Percentiles rank a stretch among this genome's conserved stretches.
phyloP scores from a whole-genome alignment of 208 protist genomes.

The Trypanosoma avium region DNA sequence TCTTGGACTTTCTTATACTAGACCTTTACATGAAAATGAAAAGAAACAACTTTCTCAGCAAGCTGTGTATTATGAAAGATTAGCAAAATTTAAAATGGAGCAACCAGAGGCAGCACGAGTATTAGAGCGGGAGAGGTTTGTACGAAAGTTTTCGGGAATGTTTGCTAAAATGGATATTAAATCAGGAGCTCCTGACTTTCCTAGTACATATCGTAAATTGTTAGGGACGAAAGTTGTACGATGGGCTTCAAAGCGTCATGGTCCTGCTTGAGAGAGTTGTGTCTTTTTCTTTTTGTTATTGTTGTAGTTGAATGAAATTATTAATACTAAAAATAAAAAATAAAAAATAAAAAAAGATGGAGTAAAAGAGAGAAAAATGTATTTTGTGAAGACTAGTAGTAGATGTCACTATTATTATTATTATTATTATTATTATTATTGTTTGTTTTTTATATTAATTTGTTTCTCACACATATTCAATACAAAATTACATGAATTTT shows the following conservation, averaged over 20 bases:
- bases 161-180: constrained; percentile 88
- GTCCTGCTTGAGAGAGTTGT: constrained; percentile 57
- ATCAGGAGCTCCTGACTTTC: constrained; percentile 82
- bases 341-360: no score
- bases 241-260: constrained; percentile 89
- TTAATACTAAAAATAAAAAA: no score
- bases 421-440: constrained; percentile 8
- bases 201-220: constrained; percentile 84
- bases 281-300: not conserved
- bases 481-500: no score
- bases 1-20: constrained; percentile 86
- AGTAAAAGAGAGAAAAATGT: no score
- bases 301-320: no score
- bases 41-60: constrained; percentile 89
- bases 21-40: constrained; percentile 87
- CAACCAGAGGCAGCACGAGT: constrained; percentile 85
- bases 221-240: constrained; percentile 85
- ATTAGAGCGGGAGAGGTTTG: constrained; percentile 82
- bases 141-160: constrained; percentile 90
- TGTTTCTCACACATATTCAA: not conserved
- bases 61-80: constrained; percentile 87
- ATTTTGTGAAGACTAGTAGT: no score
- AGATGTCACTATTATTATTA: not conserved
- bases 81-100: constrained; percentile 91
- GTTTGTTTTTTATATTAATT: not conserved